A percentile compares a stretch with the other conserved stretches of the same genome.
These are phyloP conservation scores for Tulasnella sp. DNA, from an alignment of 768 basidiomycete species.

Conservation along the genomic window DNA sequence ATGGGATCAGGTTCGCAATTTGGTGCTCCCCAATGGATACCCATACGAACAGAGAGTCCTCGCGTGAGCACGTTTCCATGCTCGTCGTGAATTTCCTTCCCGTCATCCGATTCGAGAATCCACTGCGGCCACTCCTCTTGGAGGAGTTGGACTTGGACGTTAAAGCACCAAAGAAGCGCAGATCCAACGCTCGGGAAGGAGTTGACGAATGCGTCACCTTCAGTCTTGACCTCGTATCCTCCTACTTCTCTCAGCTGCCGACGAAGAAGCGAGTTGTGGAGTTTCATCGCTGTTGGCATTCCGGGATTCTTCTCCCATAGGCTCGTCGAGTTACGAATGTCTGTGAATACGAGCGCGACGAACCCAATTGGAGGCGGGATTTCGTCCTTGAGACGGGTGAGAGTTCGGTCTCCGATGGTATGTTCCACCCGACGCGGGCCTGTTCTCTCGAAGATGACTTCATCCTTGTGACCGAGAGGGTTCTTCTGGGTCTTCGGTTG, in stretches of 20 bases:
- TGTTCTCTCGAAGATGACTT: conserved; percentile 37
- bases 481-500: conserved; percentile 44
- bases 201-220: conserved; percentile 99
- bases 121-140: conserved; percentile 87
- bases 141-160: conserved; percentile 78
- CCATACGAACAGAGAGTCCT: conserved; percentile 94
- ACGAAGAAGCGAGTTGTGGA: conserved; percentile 84
- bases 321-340: conserved; percentile 94
- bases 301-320: conserved; percentile 95
- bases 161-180: conserved; percentile 86
- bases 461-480: conserved; percentile 42
- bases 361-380: conserved; percentile 82
- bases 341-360: conserved; percentile 92
- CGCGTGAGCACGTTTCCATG: conserved; percentile 69
- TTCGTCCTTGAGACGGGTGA: conserved; percentile 67
- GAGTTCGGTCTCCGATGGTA: conserved; percentile 54
- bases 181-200: conserved; percentile 87
- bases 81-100: conserved; percentile 67
- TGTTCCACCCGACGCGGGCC: conserved; percentile 41
- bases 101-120: conserved; percentile 89
- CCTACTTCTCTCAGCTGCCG: conserved; percentile 83
- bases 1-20: conserved; percentile 88
- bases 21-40: conserved; percentile 88
- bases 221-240: conserved; percentile 98
- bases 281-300: conserved; percentile 88